A percentile compares a stretch with the other conserved stretches of the same genome.
Conservation (phyloP, 257 asterid species). For the Solanum rostratum region DNA sequence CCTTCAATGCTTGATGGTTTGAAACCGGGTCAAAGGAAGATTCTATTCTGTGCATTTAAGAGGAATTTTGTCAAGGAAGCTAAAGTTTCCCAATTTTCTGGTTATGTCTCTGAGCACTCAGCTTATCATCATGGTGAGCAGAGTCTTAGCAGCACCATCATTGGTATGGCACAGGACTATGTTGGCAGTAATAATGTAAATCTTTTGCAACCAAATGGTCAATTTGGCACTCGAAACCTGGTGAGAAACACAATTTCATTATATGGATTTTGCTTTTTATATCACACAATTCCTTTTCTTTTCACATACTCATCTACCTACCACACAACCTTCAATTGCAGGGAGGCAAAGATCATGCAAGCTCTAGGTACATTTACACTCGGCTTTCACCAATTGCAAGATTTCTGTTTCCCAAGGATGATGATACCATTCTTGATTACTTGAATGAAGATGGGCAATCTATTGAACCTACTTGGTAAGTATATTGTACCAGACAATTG, state of each 20-base stretch:
- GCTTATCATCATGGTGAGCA: conserved; percentile 99
- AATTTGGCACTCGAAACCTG: conserved; percentile 90
- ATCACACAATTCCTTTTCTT: background rate
- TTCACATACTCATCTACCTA: background rate
- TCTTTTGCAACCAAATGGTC: conserved; percentile 88
- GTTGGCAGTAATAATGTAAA: conserved; percentile 94
- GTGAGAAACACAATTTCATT: conserved; percentile 15
- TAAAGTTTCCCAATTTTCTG: conserved; percentile 89
- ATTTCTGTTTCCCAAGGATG: conserved; percentile 74
- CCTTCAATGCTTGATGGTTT: conserved; percentile 98
- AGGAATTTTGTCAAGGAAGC: conserved; percentile 79
- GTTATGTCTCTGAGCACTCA: conserved; percentile 96
- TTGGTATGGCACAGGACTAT: conserved; percentile 95
- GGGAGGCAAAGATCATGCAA: conserved; percentile 99
- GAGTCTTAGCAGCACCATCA: conserved; percentile 85
- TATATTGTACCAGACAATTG: background rate
- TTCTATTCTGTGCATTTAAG: conserved; percentile 86
- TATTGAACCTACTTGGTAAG: conserved; percentile 90
- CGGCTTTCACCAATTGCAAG: conserved; percentile 61
- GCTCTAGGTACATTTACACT: conserved; percentile 79
- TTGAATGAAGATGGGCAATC: conserved; percentile 86
- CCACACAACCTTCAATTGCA: conserved; percentile 14
- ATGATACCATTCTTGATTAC: conserved; percentile 73
- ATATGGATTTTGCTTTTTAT: background rate
- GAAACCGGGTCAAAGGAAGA: conserved; percentile 98